Evolutionary conservation across 1,284 basidiomycete genomes (phyloP), one percentile per base, ranked within the genome.

Genomic region (Chalciporus sp.): DNA sequence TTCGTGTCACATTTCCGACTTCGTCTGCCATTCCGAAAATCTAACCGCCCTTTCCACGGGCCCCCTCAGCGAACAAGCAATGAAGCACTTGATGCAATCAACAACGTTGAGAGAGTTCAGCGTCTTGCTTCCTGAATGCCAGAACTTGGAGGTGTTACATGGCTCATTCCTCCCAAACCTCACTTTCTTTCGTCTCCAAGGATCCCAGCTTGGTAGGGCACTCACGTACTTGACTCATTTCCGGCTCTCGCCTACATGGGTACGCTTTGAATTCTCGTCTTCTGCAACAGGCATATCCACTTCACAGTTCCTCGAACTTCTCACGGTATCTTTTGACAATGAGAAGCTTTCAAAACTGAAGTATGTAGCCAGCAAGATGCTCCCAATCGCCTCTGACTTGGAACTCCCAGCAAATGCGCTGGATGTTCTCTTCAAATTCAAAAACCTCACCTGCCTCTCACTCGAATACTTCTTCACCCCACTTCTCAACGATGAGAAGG

Each of bases 31-130:
- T 29, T 12, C 40, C 23, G 10, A 26, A 31, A 14, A 45, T 45
- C 35, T 53, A 6, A 27, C 42, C 4, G 10, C 14, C 8, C 4
- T 53, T 19, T n/a, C 44, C 28, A 26, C n/a, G 7, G 52, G 42
- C 20, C 10, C 40, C 12, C 52, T 47, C 11, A 31, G 29, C 19
- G 23, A 17, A 42, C n/a, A 26, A 12, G 47, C 52, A 5, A 49
- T 53, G 47, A 49, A 29, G 16, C 52, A 49, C 26, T 23, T 53
- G 29, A 49, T 20, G 16, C 52, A 49, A n/a, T 23, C 48, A 20
- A 53, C 46, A 4, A 33, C 31, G 14, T 42, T 53, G 23, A 41
- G 19, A 14, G 12, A 7, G 10, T 16, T 53, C 4, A 17, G 2
- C n/a, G 37, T 48, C 10, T 27, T n/a, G 4, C 26, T 53, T 6